Base-by-base conservation (phyloP, 2,329 filamentous ascomycete genomes). In the Huntiella abstrusa region DNA sequence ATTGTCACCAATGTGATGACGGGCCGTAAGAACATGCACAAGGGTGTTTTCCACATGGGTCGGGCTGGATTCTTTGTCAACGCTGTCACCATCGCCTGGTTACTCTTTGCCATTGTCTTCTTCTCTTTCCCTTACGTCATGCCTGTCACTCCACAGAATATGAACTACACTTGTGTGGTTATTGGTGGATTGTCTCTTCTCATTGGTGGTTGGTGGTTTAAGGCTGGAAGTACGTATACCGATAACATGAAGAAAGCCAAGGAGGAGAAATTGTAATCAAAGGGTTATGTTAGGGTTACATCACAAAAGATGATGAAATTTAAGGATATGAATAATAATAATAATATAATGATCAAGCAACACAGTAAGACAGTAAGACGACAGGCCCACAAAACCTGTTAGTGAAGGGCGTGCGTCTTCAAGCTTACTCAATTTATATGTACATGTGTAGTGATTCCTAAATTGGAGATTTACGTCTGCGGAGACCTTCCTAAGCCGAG, bases 131-230 rank as follows among this genome's bases (percentile, higher is more conserved):
- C 64, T 0, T 66, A 63, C 45, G 54, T 57, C 36, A 59, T 57
- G 55, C 63, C 63, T 0, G 62, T 64, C 6, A 54, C 53, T 32
- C 53, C 53, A 1, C 49, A 51, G 19, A 68, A 66, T 48, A 68
- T 69, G 66, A 68, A 49, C 34, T 49, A 49, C 35, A 68, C 66
- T 1, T 68, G 66, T 41, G 63, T 65, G 0, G 63, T 65, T 10
- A 61, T 68, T 4, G 65, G 64, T 1, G 64, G 56, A 0, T 44
- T 58, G 19, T n/a, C 50, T 3, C 59, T 64, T 5, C 39, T 62
- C 1, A 55, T 68, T 7, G 57, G 61, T 2, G 51, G 49, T 0
- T 67, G 64, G 65, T 68, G 64, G 63, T 43, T 65, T n/a, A 56
- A 65, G 44, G 62, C 58, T 1, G 61, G 63, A 4, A 57, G 55